Conservation (phyloP, 129 eudicot genomes). For the Escallonia herrerae region DNA sequence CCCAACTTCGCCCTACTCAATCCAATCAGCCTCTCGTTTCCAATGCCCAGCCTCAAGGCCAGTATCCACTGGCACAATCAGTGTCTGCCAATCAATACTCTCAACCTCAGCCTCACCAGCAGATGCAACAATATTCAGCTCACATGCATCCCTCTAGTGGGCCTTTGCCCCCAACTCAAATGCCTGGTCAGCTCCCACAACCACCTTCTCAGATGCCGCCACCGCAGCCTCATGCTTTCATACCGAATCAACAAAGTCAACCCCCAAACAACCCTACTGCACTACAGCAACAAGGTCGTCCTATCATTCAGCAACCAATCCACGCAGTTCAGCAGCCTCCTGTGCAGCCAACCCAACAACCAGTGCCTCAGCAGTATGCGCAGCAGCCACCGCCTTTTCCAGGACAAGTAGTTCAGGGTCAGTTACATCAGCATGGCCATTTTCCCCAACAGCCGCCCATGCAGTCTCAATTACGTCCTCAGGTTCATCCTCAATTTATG, state of each 20-base stretch:
- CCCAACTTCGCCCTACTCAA: slow-evolving; percentile 32
- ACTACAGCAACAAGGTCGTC: slow-evolving; percentile 39
- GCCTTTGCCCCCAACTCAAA: slow-evolving; percentile 32
- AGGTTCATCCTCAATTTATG: slow-evolving; percentile 47
- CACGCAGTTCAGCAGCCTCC: slow-evolving; percentile 56
- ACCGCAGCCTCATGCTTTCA: slow-evolving; percentile 34
- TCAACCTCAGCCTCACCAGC: slow-evolving; percentile 56
- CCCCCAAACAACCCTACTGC: slow-evolving; percentile 27
- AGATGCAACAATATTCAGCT: slow-evolving; percentile 41
- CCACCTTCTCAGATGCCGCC: slow-evolving; percentile 58
- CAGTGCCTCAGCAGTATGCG: slow-evolving; percentile 40
- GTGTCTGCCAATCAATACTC: slow-evolving; percentile 52
- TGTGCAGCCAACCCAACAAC: slow-evolving; percentile 57
- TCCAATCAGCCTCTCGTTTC: neutral
- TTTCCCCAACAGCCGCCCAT: slow-evolving; percentile 41
- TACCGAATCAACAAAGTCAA: slow-evolving; percentile 43
- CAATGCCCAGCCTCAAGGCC: slow-evolving; percentile 23
- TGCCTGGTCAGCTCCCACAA: slow-evolving; percentile 52
- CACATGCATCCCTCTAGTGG: slow-evolving; percentile 37
- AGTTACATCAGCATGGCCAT: slow-evolving; percentile 33
- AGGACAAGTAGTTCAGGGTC: slow-evolving; percentile 40
- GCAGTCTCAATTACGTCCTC: slow-evolving; percentile 54
- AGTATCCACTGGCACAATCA: slow-evolving; percentile 29
- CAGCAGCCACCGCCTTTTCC: slow-evolving; percentile 50
- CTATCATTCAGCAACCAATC: slow-evolving; percentile 34